Evolutionary conservation across 768 basidiomycete genomes (phyloP).

Genomic region (Plicaturopsis crispa): DNA sequence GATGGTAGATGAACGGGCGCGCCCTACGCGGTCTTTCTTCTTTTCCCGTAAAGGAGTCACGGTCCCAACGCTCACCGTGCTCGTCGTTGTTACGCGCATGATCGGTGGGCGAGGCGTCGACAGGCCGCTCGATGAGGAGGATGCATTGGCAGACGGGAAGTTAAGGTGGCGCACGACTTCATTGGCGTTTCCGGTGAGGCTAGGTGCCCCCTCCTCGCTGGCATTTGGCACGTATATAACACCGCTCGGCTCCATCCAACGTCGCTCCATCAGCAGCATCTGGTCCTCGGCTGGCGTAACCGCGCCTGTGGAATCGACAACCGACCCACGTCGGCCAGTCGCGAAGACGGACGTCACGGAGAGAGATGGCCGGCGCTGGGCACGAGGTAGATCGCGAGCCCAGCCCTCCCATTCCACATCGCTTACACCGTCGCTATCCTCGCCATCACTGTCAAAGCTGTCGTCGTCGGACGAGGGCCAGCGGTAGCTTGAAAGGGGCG

Average conservation of each 20-base stretch:
- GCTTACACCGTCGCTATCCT: constrained; percentile 4
- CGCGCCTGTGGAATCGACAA: too few relatives aligned
- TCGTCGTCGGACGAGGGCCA: constrained; percentile 6
- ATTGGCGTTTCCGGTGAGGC: background rate
- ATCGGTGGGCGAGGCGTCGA: background rate
- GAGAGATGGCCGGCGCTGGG: too few relatives aligned
- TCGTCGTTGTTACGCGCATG: background rate
- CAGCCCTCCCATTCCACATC: constrained; percentile 18
- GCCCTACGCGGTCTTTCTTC: background rate
- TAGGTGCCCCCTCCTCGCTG: background rate
- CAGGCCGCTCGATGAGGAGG: background rate
- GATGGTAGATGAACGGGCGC: background rate
- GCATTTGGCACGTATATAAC: background rate
- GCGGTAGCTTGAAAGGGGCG: too few relatives aligned
- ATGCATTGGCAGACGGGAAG: background rate
- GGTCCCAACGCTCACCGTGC: background rate
- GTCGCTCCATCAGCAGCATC: background rate
- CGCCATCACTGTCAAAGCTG: constrained; percentile 2
- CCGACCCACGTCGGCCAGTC: background rate
- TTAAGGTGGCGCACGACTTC: background rate
- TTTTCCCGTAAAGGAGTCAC: background rate
- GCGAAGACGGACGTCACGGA: too few relatives aligned
- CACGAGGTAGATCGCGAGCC: constrained; percentile 12
- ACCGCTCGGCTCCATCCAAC: background rate
- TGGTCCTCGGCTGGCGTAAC: background rate